A percentile compares a stretch with the other conserved stretches of the same genome.
phyloP scores from a whole-genome alignment of 345 rosid genomes.

The Geranium rotundifolium region DNA sequence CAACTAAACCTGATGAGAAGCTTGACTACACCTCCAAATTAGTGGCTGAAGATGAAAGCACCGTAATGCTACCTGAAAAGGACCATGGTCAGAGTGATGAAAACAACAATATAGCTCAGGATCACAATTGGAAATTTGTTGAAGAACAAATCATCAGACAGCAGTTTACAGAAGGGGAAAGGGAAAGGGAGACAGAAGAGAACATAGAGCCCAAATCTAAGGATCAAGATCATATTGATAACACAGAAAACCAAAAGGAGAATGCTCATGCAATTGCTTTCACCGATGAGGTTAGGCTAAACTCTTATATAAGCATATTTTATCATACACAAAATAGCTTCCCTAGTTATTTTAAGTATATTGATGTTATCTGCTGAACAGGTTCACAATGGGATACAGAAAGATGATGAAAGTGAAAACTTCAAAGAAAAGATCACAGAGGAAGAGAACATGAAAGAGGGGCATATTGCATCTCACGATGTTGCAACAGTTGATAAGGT shows the following conservation, averaged over 20 bases:
- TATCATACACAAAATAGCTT: constrained; percentile 6
- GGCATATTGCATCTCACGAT: constrained; percentile 2
- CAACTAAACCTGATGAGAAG: constrained; percentile 9
- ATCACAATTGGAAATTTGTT: constrained; percentile 3
- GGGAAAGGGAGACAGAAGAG: constrained; percentile 13
- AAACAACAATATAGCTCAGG: constrained; percentile 1
- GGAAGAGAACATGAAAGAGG: constrained; percentile 9
- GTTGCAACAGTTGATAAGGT: constrained; percentile 21
- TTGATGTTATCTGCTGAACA: constrained; percentile 11
- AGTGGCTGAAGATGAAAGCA: constrained; percentile 12
- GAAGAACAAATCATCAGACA: background rate
- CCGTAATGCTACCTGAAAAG: constrained; percentile 6
- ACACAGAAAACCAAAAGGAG: constrained; percentile 19
- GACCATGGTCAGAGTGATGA: constrained; percentile 10
- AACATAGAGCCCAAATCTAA: constrained; percentile 11
- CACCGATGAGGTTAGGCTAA: constrained; percentile 30
- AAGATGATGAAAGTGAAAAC: constrained; percentile 15
- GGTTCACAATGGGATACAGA: constrained; percentile 16
- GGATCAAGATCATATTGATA: constrained; percentile 12
- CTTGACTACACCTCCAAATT: constrained; percentile 9
- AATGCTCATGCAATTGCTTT: constrained; percentile 15
- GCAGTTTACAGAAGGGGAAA: constrained; percentile 6
- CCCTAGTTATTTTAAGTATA: constrained; percentile 2
- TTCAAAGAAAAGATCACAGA: constrained; percentile 12
- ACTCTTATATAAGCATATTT: background rate